Conservation (phyloP, 2,329 filamentous ascomycete genomes). For the Stachybotrys chartarum region DNA sequence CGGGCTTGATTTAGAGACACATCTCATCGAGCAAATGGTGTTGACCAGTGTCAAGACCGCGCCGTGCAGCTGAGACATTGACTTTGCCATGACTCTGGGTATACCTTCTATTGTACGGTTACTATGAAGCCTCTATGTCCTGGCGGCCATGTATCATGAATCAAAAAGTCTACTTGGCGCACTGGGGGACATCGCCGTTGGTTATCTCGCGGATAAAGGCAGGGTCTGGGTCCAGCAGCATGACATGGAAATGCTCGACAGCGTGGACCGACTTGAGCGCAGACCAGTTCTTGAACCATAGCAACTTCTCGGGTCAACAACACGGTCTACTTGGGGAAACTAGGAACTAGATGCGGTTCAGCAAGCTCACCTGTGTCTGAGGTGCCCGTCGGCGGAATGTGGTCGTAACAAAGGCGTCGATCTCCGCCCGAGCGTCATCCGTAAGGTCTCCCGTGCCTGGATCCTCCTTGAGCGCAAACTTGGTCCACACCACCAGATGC, state of each 20-base stretch:
- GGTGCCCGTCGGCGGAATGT: constrained; percentile 54
- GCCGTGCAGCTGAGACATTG: too few species aligned
- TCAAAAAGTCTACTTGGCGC: constrained; percentile 28
- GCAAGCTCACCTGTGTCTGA: constrained; percentile 41
- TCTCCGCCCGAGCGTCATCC: constrained; percentile 50
- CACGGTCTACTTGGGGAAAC: too few species aligned
- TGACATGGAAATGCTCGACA: constrained; percentile 91
- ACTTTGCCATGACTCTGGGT: background rate
- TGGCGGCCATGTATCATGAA: background rate
- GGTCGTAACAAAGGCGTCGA: constrained; percentile 62
- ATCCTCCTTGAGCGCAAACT: constrained; percentile 72
- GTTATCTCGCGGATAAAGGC: constrained; percentile 66
- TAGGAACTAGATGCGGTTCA: background rate
- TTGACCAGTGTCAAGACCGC: too few species aligned
- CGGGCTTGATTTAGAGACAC: too few species aligned
- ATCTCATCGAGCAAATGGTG: too few species aligned
- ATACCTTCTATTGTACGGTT: background rate
- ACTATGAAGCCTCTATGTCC: background rate
- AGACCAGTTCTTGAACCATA: constrained; percentile 69
- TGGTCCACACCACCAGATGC: constrained; percentile 89
- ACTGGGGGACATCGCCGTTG: constrained; percentile 63
- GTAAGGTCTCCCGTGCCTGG: constrained; percentile 59
- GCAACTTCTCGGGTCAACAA: constrained; percentile 16
- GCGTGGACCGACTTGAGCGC: constrained; percentile 77
- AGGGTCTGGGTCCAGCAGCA: constrained; percentile 72